These are phyloP conservation scores for Vaccinium corymbosum DNA, from an alignment of 148 eudicot species.

Conservation along the genomic window DNA sequence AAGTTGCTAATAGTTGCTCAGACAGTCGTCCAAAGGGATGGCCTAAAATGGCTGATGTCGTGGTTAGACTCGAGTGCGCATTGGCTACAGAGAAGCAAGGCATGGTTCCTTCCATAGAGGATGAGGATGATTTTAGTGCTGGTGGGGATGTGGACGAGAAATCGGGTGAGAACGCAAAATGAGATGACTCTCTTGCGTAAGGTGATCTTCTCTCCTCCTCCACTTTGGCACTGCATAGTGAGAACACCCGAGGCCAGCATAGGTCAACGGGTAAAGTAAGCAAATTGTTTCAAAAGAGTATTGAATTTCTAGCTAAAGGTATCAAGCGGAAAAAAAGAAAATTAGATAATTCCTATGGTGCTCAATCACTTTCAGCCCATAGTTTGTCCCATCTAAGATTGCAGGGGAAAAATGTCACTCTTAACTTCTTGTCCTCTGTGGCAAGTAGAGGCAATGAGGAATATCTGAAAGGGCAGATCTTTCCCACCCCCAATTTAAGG, in stretches of 20 bases:
- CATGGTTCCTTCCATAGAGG: background rate
- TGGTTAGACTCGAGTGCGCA: background rate
- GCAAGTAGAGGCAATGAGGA: conserved; percentile 36
- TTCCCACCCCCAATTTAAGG: conserved; percentile 49
- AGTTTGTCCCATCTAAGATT: background rate
- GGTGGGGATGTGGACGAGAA: background rate
- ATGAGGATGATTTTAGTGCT: background rate
- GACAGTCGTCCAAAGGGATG: background rate
- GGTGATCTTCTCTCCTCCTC: background rate
- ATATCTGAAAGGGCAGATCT: conserved; percentile 40
- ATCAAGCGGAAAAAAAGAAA: background rate
- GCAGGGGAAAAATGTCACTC: background rate
- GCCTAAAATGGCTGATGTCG: conserved; percentile 2
- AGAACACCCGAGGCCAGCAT: background rate
- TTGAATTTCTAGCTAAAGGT: background rate
- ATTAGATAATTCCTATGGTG: background rate
- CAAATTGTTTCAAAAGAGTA: background rate
- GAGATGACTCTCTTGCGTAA: background rate
- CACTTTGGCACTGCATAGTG: background rate
- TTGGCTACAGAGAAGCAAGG: background rate
- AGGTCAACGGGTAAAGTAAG: background rate
- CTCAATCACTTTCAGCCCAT: background rate
- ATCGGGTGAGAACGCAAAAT: background rate
- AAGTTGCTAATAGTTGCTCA: background rate
- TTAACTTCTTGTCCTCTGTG: conserved; percentile 41